A percentile compares a stretch with the other conserved stretches of the same genome.
Evolutionary conservation across 1,284 basidiomycete genomes (phyloP).

Genomic region (Vanrija sp.): DNA sequence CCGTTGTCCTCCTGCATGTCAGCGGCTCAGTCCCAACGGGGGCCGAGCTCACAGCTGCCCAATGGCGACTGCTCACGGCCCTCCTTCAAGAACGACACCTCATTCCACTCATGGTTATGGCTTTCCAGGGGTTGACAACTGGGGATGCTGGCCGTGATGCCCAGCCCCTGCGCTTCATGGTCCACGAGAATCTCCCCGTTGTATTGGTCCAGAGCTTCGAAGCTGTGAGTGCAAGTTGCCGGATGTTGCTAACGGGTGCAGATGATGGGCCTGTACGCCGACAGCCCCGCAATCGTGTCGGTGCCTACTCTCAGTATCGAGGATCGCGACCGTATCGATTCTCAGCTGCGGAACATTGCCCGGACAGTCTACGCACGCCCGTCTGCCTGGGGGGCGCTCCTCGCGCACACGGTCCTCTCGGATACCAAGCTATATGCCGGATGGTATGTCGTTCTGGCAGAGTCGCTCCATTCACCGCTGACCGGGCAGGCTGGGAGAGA

Average conservation of each 20-base stretch:
- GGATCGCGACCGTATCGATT: slow-evolving; percentile 38
- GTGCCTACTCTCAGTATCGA: slow-evolving; percentile 35
- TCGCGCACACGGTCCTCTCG: slow-evolving; percentile 43
- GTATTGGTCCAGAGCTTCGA: slow-evolving; percentile 47
- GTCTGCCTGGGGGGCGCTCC: slow-evolving; percentile 43
- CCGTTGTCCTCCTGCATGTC: slow-evolving; percentile 84
- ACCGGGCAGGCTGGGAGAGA: slow-evolving; percentile 72
- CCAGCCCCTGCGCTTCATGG: slow-evolving; percentile 46
- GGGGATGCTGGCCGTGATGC: slow-evolving; percentile 45
- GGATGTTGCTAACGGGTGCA: slow-evolving; percentile 8
- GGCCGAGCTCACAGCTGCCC: slow-evolving; percentile 82
- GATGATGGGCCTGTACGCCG: slow-evolving; percentile 47
- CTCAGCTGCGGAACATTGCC: slow-evolving; percentile 40
- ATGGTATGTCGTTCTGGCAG: slow-evolving; percentile 56
- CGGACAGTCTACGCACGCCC: slow-evolving; percentile 42
- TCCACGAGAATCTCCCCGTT: slow-evolving; percentile 44
- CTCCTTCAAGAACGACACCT: slow-evolving; percentile 39
- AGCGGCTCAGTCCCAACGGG: slow-evolving; percentile 97
- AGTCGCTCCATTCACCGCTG: background rate
- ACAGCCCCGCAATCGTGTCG: slow-evolving; percentile 44
- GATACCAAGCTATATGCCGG: slow-evolving; percentile 50
- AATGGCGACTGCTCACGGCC: slow-evolving; percentile 70
- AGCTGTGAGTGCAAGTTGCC: slow-evolving; percentile 25
- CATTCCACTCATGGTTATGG: slow-evolving; percentile 45
- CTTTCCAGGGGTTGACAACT: slow-evolving; percentile 44